Evolutionary conservation across 2,329 filamentous ascomycete species (phyloP), one percentile per base, ranked within the genome.

Genomic region (Fusarium tjaetaba): DNA sequence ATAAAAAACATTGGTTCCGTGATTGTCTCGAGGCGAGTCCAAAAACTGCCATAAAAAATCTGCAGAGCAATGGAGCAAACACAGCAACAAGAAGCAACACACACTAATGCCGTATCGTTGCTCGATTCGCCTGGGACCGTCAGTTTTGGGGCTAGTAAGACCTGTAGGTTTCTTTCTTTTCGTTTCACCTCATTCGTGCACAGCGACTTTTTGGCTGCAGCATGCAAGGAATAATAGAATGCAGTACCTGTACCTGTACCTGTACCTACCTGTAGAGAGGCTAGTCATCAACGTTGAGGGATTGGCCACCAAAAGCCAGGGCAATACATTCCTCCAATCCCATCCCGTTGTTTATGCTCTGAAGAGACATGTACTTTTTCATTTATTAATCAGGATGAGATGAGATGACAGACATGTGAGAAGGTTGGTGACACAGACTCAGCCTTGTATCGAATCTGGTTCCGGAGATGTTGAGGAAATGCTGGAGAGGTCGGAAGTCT

Each of bases 211-310:
- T 46, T 46, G 70, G 65, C 62, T 76, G 72, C 72, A 72, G 70
- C 61, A 77, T 77, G 74, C 74, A 78, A 73, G 76, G 66, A 76
- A 77, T 72, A 68, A 46, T 45, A 24, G 14, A 42, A 38, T 68
- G 65, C 49, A 42, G 16, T 45, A 45, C 26, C 51, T 51, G 58
- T 69, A 65, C 65, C 65, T 34, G 58, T 69, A 65, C 65, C 65
- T 34, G 32, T 36, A 36, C 34, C 45, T 64, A 36, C 34, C 41
- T 64, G 49, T n/a, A 49, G 28, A 46, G 34, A 68, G 42, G 68
- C 64, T 65, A 56, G 57, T 58, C 68, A 62, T 63, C 42, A 43
- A 62, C 42, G 61, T 68, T 60, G 57, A 60, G 61, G 64, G 59
- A 76, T 73, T 77, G 71, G 75, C 65, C 74, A 65, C 68, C 72